Evolutionary conservation across 176 grass and related monocot genomes (phyloP).

Genomic region (Juncus effusus): DNA sequence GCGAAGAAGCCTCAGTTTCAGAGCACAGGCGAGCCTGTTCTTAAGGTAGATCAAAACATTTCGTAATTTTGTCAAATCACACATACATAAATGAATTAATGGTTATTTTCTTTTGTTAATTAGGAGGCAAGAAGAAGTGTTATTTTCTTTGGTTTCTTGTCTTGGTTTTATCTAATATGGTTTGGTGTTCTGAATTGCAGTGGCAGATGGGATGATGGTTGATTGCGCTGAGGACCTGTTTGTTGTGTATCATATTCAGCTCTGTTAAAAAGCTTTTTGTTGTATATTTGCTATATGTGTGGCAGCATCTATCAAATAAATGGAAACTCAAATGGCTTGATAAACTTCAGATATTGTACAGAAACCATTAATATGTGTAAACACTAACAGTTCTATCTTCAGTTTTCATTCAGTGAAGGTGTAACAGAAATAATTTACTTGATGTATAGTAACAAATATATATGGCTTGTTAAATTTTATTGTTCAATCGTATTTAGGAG

Average conservation of each 20-base stretch:
- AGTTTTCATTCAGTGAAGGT: too few relatives aligned
- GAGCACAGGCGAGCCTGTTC: conserved; percentile 74
- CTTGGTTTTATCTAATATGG: conserved; percentile 2
- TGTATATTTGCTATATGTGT: too few relatives aligned
- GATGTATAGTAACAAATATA: too few relatives aligned
- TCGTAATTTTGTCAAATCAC: background rate
- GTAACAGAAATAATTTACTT: too few relatives aligned
- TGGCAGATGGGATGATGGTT: conserved; percentile 80
- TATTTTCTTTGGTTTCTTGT: conserved; percentile 4
- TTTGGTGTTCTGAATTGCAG: conserved; percentile 41
- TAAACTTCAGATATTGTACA: too few relatives aligned
- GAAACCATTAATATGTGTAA: too few relatives aligned
- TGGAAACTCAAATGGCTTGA: too few relatives aligned
- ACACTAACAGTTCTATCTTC: too few relatives aligned
- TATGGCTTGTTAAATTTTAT: too few relatives aligned
- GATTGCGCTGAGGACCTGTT: conserved; percentile 6
- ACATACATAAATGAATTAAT: background rate
- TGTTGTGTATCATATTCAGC: background rate
- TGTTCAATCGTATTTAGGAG: too few relatives aligned
- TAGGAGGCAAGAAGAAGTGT: background rate
- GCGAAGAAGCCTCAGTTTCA: conserved; percentile 61
- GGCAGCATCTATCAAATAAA: too few relatives aligned
- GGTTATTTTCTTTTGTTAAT: background rate
- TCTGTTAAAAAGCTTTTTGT: too few relatives aligned
- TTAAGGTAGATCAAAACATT: conserved; percentile 46